phyloP scores from a whole-genome alignment of 257 asterid genomes.

The Jaltomata sinuosa region DNA sequence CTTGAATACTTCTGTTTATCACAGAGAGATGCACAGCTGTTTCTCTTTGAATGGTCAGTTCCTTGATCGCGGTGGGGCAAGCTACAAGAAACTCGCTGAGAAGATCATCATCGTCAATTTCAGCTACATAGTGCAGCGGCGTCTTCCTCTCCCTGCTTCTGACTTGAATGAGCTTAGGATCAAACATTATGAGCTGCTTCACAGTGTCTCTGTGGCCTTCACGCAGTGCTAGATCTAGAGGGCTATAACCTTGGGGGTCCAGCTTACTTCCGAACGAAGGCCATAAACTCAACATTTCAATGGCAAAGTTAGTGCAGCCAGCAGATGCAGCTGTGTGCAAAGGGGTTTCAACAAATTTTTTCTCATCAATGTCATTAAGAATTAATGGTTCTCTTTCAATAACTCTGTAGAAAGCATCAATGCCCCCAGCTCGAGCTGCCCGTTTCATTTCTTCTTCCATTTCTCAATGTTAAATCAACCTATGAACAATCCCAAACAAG shows the following conservation, averaged over 20 bases:
- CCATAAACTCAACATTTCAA: conserved; percentile 3
- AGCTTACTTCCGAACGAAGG: conserved; percentile 9
- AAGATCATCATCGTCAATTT: neutral
- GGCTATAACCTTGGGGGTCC: neutral
- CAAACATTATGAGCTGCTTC: neutral
- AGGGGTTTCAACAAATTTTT: conserved; percentile 4
- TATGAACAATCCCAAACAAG: neutral
- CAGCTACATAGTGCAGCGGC: conserved; percentile 8
- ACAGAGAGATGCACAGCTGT: conserved; percentile 13
- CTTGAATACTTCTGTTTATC: neutral
- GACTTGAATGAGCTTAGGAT: conserved; percentile 4
- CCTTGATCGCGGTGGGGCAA: conserved; percentile 1
- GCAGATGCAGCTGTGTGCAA: conserved; percentile 3
- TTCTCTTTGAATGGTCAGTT: conserved; percentile 6
- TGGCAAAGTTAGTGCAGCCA: conserved; percentile 3
- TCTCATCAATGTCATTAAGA: neutral
- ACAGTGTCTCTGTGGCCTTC: neutral
- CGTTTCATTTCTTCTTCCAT: neutral
- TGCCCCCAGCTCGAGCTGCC: neutral
- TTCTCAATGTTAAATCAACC: neutral
- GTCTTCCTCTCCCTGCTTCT: conserved; percentile 2
- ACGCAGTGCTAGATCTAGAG: conserved; percentile 2
- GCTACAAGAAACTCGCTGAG: neutral
- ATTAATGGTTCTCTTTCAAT: neutral
- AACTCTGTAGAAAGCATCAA: neutral